Evolutionary conservation across 306 rosid genomes (phyloP).

Genomic region (Glycine soja): DNA sequence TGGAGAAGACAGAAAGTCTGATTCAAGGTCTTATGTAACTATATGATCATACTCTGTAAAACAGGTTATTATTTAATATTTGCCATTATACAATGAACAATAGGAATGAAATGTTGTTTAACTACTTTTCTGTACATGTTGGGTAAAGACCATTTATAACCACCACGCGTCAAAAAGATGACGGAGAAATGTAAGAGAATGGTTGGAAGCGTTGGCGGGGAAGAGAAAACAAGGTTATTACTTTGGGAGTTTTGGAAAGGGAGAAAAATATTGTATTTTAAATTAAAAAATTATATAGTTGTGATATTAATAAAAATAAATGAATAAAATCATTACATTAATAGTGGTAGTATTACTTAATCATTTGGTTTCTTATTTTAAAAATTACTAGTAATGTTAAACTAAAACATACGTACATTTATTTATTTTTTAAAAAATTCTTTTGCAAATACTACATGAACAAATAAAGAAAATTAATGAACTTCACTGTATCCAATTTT

Average conservation of each 20-base stretch:
- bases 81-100: conserved; percentile 48
- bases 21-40: conserved; percentile 17
- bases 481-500: conserved; percentile 49
- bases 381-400: too few relatives aligned
- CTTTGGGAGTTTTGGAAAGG: neutral
- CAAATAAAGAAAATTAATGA: conserved; percentile 18
- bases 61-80: conserved; percentile 33
- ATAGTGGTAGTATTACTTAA: neutral
- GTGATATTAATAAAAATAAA: neutral
- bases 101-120: conserved; percentile 46
- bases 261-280: neutral
- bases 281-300: neutral
- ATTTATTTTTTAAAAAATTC: too few relatives aligned
- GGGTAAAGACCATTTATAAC: conserved; percentile 51
- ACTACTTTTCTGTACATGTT: conserved; percentile 52
- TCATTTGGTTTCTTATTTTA: neutral
- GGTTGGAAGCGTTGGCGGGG: neutral
- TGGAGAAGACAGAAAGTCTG: conserved; percentile 27
- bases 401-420: too few relatives aligned
- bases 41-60: conserved; percentile 37
- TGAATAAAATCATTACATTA: neutral
- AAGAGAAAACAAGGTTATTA: neutral
- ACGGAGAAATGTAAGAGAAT: conserved; percentile 22
- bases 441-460: too few relatives aligned
- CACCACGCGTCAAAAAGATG: conserved; percentile 44